Evolutionary conservation across 441 rosid genomes (phyloP), one percentile per base, ranked within the genome.

Genomic region (Biscutella laevigata): DNA sequence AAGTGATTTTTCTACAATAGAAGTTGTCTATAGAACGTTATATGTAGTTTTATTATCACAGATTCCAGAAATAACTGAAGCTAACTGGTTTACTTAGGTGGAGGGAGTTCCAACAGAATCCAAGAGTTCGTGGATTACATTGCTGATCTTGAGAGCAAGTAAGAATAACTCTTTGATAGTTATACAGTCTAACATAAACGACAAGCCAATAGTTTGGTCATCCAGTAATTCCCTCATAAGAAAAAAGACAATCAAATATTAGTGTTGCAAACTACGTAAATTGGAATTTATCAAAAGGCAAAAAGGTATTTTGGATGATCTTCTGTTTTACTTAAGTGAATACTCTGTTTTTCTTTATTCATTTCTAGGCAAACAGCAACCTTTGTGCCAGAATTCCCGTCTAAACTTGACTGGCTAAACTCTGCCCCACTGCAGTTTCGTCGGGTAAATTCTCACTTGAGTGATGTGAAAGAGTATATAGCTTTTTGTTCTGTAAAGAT

Each of bases 401-500:
- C 81, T 27, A 80, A 77, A 74, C 89, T 88, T 9, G 94, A 91
- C 65, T 91, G 98, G 96, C 72, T 91, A 33, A 91, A 91, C 73
- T 66, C 94, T 13, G 74, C 86, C 43, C 98, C 98, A 48, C 95
- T 91, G 69, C 94, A 79, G 68, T 79, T 88, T 63, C 70, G 50
- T 45, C 72, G 81, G 87, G 98, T 78, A 77, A 72, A 57, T 64
- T 64, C 34, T 55, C 4, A 12, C 39, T 42, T 47, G 7, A 34
- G 21, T 27, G 11, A 19, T 35, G 46, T 8, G 30, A 42, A 25
- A n/a, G 16, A 51, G 53, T 35, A 28, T 16, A 28, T 37, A n/a
- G 25, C 29, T 28, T 11, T 34, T 36, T 48, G 37, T 12, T 59
- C 9, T 9, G 27, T 9, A 1, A 48, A 39, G 7, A 48, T 4